Evolutionary conservation across 176 grass and related monocot species (phyloP).

Genomic region (Eremochloa ophiuroides): DNA sequence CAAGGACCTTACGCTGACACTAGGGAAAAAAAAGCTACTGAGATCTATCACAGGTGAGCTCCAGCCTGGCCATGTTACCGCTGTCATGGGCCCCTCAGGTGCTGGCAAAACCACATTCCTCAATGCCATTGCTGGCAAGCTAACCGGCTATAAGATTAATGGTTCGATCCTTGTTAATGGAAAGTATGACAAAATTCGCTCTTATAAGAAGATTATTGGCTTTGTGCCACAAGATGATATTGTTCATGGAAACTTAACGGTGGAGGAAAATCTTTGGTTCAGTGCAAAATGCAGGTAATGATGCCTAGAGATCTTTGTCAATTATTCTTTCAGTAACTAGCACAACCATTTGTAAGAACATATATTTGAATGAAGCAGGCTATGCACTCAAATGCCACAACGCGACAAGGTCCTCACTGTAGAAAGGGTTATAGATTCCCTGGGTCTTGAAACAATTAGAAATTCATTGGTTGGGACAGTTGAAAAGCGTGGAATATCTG

Average conservation of each 20-base stretch:
- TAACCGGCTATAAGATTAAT: constrained; percentile 50
- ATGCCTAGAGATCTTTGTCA: neutral
- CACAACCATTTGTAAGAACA: neutral
- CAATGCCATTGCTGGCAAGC: constrained; percentile 79
- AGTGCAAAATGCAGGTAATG: constrained; percentile 93
- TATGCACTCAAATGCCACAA: constrained; percentile 38
- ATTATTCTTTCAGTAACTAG: neutral
- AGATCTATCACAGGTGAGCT: constrained; percentile 71
- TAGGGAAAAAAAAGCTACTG: constrained; percentile 72
- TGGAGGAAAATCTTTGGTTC: constrained; percentile 96
- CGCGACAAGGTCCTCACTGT: constrained; percentile 67
- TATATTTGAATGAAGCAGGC: constrained; percentile 27
- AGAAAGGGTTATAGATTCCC: constrained; percentile 79
- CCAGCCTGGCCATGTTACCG: constrained; percentile 62
- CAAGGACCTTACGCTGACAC: constrained; percentile 65
- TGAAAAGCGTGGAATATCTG: constrained; percentile 91
- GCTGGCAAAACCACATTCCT: constrained; percentile 92
- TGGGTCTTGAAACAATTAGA: constrained; percentile 63
- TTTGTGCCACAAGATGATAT: constrained; percentile 94
- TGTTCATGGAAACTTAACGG: constrained; percentile 89
- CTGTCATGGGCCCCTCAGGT: constrained; percentile 92
- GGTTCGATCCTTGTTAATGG: constrained; percentile 74
- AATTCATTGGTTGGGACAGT: constrained; percentile 81
- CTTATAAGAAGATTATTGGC: constrained; percentile 91
- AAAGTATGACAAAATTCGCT: constrained; percentile 45